Conservation (phyloP, 441 rosid species). For the Brassica balearica region DNA sequence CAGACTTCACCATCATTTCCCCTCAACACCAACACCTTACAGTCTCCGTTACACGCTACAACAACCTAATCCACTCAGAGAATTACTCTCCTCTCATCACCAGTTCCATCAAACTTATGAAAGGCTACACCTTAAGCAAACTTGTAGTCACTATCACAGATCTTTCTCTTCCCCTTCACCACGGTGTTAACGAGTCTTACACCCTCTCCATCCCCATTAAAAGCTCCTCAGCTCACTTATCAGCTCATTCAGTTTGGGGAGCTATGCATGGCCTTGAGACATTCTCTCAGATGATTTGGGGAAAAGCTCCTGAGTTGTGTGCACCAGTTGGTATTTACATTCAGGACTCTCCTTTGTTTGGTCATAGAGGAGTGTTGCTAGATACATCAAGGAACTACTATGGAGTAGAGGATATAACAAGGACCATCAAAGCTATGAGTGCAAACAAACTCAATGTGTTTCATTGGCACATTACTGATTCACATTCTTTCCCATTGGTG, state of each 20-base stretch:
- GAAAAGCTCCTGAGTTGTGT: constrained; percentile 43
- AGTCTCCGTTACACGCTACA: constrained; percentile 60
- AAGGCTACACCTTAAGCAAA: constrained; percentile 48
- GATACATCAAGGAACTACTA: constrained; percentile 90
- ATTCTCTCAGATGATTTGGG: constrained; percentile 82
- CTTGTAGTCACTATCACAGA: constrained; percentile 54
- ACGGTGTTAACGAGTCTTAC: constrained; percentile 78
- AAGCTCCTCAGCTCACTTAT: constrained; percentile 46
- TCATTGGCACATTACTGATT: constrained; percentile 90
- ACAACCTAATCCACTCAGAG: constrained; percentile 53
- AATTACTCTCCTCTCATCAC: constrained; percentile 56
- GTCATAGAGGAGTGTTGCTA: constrained; percentile 70
- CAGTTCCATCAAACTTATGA: constrained; percentile 45
- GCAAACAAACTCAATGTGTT: constrained; percentile 86
- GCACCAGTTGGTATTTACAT: constrained; percentile 56
- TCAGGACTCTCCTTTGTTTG: constrained; percentile 66
- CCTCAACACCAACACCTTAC: constrained; percentile 59
- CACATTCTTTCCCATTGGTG: constrained; percentile 83
- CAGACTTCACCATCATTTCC: constrained; percentile 56
- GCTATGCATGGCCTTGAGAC: constrained; percentile 93
- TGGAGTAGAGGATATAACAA: constrained; percentile 65
- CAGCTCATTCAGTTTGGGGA: constrained; percentile 76
- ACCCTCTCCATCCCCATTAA: constrained; percentile 54
- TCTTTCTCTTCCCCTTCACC: constrained; percentile 61
- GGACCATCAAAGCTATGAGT: constrained; percentile 76